Conservation (phyloP, 495 filamentous ascomycete genomes). For the Podospora appendiculata region DNA sequence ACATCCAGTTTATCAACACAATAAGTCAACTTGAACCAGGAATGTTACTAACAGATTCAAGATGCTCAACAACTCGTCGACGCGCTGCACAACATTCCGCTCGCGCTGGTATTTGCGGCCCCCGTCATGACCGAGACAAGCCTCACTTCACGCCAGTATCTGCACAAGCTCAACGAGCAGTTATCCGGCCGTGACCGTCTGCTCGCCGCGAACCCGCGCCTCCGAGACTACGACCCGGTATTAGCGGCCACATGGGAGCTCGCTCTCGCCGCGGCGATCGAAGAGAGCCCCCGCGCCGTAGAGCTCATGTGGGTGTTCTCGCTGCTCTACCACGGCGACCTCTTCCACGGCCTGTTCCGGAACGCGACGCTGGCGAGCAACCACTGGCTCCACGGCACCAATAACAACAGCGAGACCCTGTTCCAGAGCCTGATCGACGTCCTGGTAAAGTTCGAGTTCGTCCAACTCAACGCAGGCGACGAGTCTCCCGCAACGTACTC, state of each 20-base stretch:
- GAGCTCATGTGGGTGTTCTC: background rate
- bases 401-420: background rate
- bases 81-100: background rate
- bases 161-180: background rate
- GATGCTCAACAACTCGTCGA: background rate
- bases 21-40: no score
- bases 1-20: background rate
- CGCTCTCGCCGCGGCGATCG: background rate
- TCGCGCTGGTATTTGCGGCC: background rate
- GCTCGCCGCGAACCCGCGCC: background rate
- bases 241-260: background rate
- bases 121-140: background rate
- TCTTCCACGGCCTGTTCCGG: background rate
- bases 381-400: no score
- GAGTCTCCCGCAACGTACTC: background rate
- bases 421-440: background rate
- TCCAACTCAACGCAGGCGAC: background rate
- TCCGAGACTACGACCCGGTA: background rate
- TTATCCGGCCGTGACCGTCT: background rate
- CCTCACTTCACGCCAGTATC: background rate
- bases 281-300: background rate
- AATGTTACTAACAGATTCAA: background rate
- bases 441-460: background rate
- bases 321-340: background rate
- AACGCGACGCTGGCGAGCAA: background rate